Evolutionary conservation across 2,329 filamentous ascomycete species (phyloP), one percentile per base, ranked within the genome.

Genomic region (Tolypocladium amazonense): DNA sequence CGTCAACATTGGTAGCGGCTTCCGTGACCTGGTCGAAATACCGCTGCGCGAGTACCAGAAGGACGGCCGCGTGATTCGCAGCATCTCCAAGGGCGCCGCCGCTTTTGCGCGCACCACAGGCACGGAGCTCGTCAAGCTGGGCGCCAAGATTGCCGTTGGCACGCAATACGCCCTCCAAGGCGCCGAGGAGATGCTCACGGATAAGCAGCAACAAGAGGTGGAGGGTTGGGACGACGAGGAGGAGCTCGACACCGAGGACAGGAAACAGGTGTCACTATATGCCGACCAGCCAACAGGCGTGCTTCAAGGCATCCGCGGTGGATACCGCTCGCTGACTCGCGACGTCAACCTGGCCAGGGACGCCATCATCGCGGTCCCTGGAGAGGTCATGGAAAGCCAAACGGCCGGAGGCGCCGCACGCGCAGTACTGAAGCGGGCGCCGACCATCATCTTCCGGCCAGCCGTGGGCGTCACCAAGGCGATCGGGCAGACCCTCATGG

Each of bases 61-160:
- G 72, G 94, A 99, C 66, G 94, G 94, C 0, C 87, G 94, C 37
- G 85, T 99, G 58, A 87, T 99, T 5, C 88, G 94, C 58, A 94
- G 91, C 71, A 88, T 99, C 58, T 87, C 91, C 62, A 97, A 96
- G 74, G 94, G 95, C 2, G 92, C 92, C 0, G 79, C 88, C 11
- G 88, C 90, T 2, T 99, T 99, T 73, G 92, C 90, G 41, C 92
- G 89, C 68, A 97, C 92, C 1, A 99, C 94, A 0, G 92, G 92
- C 3, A 95, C 89, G 0, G 94, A 97, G 70, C 81, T 97, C n/a
- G 89, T 96, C 63, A 94, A 94, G 68, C 80, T 99, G 0, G 93
- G 94, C 15, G 94, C 94, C 54, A 97, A 97, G 73, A 79, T 97
- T 57, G 93, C 93, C 0, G 90, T 97, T 56, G 94, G 94, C 39